A percentile compares a stretch with the other conserved stretches of the same genome.
Evolutionary conservation across 768 basidiomycete genomes (phyloP).

Genomic region (Leccinum pellstonianum): DNA sequence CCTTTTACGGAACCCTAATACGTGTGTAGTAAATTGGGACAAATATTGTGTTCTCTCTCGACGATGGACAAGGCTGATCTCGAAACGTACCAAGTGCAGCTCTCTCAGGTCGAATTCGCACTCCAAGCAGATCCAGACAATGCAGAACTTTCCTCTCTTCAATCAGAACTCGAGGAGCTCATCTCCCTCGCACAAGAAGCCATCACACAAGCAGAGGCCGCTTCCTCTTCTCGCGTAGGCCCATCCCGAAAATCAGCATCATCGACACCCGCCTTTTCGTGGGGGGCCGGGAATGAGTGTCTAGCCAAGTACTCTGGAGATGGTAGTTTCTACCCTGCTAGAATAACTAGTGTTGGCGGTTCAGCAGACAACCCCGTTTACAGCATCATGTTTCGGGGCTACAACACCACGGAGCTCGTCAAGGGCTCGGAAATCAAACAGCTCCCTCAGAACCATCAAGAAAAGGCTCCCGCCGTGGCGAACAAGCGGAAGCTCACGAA

Average conservation of each 20-base stretch:
- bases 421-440: constrained; percentile 69
- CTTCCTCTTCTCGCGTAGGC: constrained; percentile 59
- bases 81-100: constrained; percentile 87
- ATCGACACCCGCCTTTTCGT: constrained; percentile 52
- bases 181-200: constrained; percentile 76
- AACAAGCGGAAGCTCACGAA: constrained; percentile 78
- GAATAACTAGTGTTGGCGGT: constrained; percentile 82
- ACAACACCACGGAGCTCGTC: constrained; percentile 87
- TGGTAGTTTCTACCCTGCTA: constrained; percentile 84
- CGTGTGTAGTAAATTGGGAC: background rate
- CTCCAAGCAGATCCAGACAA: constrained; percentile 75
- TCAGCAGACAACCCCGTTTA: constrained; percentile 80
- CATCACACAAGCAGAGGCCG: constrained; percentile 63
- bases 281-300: constrained; percentile 82
- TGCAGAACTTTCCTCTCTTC: constrained; percentile 67
- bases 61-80: constrained; percentile 64
- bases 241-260: constrained; percentile 53
- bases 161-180: constrained; percentile 77
- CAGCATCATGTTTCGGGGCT: constrained; percentile 88
- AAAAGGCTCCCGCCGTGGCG: constrained; percentile 37
- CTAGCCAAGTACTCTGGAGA: constrained; percentile 85
- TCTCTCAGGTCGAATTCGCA: constrained; percentile 83
- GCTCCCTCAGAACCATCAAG: constrained; percentile 57
- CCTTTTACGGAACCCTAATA: constrained; percentile 23
- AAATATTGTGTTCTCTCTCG: background rate